These are phyloP conservation scores for Fusarium decemcellulare DNA, from an alignment of 2,329 filamentous ascomycete genomes.

Conservation along the genomic window DNA sequence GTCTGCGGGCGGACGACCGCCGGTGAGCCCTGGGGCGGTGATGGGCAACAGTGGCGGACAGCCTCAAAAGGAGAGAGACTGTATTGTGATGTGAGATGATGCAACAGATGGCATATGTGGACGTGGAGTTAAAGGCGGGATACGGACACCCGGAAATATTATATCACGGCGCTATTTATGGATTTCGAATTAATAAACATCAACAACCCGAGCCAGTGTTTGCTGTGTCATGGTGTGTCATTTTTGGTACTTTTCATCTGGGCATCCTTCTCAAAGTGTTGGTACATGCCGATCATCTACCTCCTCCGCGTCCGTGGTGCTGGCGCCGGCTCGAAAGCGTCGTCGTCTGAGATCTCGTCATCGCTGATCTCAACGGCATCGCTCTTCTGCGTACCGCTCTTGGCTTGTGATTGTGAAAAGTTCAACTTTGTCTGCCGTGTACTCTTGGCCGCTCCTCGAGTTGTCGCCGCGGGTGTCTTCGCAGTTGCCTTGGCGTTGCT, in stretches of 20 bases:
- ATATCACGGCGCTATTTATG: constrained; percentile 8
- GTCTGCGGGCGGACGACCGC: constrained; percentile 41
- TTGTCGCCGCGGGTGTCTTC: constrained; percentile 6
- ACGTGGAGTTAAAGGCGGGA: not conserved
- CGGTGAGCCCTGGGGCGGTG: constrained; percentile 42
- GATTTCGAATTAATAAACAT: constrained; percentile 13
- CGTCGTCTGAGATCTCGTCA: constrained; percentile 75
- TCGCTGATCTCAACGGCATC: constrained; percentile 73
- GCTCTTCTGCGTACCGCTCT: constrained; percentile 59
- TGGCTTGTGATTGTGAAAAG: constrained; percentile 54
- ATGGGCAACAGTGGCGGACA: constrained; percentile 34
- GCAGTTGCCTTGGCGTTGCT: constrained; percentile 23
- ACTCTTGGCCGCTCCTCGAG: constrained; percentile 32
- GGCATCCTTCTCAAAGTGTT: constrained; percentile 18
- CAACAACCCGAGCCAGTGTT: not conserved
- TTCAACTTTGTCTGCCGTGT: constrained; percentile 53
- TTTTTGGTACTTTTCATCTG: not conserved
- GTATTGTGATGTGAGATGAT: constrained; percentile 34
- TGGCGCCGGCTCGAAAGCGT: constrained; percentile 68
- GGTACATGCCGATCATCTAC: constrained; percentile 21
- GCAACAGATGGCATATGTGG: not conserved
- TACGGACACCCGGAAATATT: constrained; percentile 2
- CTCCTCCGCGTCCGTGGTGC: constrained; percentile 51
- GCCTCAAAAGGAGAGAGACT: constrained; percentile 32
- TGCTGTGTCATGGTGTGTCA: not conserved